Evolutionary conservation across 352 stramenopile species (phyloP).

Genomic region (Phytophthora pisi): DNA sequence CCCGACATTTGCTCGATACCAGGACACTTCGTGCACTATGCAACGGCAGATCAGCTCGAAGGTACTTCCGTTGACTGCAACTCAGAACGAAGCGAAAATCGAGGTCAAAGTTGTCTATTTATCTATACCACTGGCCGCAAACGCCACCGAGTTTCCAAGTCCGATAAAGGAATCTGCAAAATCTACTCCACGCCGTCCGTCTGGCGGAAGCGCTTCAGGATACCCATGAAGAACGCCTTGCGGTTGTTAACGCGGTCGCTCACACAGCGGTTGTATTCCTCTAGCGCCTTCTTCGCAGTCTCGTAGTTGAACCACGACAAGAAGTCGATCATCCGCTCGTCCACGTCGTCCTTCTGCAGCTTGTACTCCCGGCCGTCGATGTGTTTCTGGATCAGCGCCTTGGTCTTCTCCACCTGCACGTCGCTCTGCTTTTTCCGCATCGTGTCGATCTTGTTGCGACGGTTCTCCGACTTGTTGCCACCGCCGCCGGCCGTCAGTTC

Average conservation of each 20-base stretch:
- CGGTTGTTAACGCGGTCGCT: constrained; percentile 80
- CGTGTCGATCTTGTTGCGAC: constrained; percentile 68
- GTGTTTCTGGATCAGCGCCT: constrained; percentile 82
- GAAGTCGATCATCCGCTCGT: constrained; percentile 89
- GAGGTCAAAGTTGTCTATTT: constrained; percentile 25
- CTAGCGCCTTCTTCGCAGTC: constrained; percentile 81
- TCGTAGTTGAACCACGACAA: constrained; percentile 90
- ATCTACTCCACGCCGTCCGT: constrained; percentile 54
- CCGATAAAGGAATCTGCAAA: background rate
- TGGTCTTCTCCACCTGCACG: constrained; percentile 85
- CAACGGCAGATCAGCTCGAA: background rate
- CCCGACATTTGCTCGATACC: no score
- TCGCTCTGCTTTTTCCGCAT: constrained; percentile 83
- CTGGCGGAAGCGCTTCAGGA: constrained; percentile 86
- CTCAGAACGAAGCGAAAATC: background rate
- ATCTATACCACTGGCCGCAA: constrained; percentile 22
- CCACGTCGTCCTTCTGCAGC: constrained; percentile 75
- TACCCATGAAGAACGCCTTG: constrained; percentile 91
- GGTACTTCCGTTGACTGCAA: background rate
- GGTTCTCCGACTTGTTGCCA: constrained; percentile 83
- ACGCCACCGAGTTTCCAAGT: background rate
- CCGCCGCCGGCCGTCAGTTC: constrained; percentile 82
- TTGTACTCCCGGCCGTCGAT: constrained; percentile 77
- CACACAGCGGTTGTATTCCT: constrained; percentile 83
- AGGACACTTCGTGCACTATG: background rate